Evolutionary conservation across 1,139 yeast genomes (phyloP).

Genomic region (Taphrina sp.): DNA sequence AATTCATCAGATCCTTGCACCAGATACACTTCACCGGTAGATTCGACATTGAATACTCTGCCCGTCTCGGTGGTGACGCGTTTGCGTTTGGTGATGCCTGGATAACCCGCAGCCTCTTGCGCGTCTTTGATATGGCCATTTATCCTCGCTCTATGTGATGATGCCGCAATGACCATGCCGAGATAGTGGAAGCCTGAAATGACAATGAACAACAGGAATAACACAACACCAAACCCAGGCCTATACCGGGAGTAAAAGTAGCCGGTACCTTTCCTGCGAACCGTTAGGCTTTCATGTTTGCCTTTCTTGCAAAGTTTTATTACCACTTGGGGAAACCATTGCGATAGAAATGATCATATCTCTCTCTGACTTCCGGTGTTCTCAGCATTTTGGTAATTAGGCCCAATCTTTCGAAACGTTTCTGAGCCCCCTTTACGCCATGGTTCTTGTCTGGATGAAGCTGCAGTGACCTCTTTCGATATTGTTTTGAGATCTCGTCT

Average conservation of each 20-base stretch:
- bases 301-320: slow-evolving; percentile 5
- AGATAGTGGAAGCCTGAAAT: slow-evolving; percentile 61
- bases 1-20: slow-evolving; percentile 51
- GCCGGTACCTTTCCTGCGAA: slow-evolving; percentile 34
- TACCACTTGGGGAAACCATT: slow-evolving; percentile 83
- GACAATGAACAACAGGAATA: slow-evolving; percentile 52
- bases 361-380: slow-evolving; percentile 56
- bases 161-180: slow-evolving; percentile 55
- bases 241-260: slow-evolving; percentile 43
- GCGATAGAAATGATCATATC: slow-evolving; percentile 79
- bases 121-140: slow-evolving; percentile 53
- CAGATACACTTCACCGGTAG: slow-evolving; percentile 66
- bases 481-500: slow-evolving; percentile 68
- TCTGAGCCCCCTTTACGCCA: slow-evolving; percentile 47
- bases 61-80: slow-evolving; percentile 50
- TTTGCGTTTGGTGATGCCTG: slow-evolving; percentile 43
- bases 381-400: slow-evolving; percentile 71
- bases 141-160: slow-evolving; percentile 63
- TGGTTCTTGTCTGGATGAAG: slow-evolving; percentile 80
- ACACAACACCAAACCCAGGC: slow-evolving; percentile 57
- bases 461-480: slow-evolving; percentile 65
- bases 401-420: slow-evolving; percentile 71
- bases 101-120: slow-evolving; percentile 45
- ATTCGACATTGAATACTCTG: slow-evolving; percentile 61
- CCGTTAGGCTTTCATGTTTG: neutral